phyloP scores from a whole-genome alignment of 495 filamentous ascomycete genomes.

The Aspergillus panamensis region DNA sequence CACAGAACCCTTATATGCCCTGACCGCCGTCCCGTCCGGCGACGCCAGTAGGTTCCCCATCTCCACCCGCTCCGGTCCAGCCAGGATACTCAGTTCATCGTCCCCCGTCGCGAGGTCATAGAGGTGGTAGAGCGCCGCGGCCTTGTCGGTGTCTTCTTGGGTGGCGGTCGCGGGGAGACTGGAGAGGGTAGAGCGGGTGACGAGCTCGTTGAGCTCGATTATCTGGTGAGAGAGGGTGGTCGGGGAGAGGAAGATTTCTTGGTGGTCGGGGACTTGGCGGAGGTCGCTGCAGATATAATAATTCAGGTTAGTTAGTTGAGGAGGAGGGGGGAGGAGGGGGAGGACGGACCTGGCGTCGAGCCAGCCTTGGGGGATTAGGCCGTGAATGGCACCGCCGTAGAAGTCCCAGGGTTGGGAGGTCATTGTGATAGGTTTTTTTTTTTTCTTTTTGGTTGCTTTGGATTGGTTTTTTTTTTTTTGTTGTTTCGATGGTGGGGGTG shows the following conservation, averaged over 20 bases:
- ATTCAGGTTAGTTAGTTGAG: background rate
- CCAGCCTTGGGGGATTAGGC: conserved; percentile 67
- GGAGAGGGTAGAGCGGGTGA: conserved; percentile 31
- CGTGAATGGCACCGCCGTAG: conserved; percentile 78
- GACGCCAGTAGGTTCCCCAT: conserved; percentile 24
- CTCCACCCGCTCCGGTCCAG: conserved; percentile 28
- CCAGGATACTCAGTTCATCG: conserved; percentile 54
- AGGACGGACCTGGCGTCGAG: conserved; percentile 71
- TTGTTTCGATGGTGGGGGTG: background rate
- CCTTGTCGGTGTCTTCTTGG: conserved; percentile 54
- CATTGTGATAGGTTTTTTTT: conserved; percentile 30
- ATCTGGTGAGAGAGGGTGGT: conserved; percentile 78
- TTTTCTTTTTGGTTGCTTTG: background rate
- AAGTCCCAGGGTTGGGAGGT: conserved; percentile 58
- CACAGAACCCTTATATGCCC: conserved; percentile 34
- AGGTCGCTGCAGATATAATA: conserved; percentile 53
- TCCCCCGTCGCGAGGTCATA: conserved; percentile 66
- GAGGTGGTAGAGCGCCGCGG: conserved; percentile 67
- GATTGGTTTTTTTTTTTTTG: conserved; percentile 5
- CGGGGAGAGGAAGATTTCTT: conserved; percentile 85
- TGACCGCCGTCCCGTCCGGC: conserved; percentile 2
- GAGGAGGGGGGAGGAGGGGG: background rate
- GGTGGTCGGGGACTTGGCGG: conserved; percentile 88
- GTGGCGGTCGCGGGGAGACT: conserved; percentile 22
- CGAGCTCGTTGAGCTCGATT: conserved; percentile 80